Evolutionary conservation across 106 monocot species (phyloP).

Genomic region (Narthecium ossifragum): DNA sequence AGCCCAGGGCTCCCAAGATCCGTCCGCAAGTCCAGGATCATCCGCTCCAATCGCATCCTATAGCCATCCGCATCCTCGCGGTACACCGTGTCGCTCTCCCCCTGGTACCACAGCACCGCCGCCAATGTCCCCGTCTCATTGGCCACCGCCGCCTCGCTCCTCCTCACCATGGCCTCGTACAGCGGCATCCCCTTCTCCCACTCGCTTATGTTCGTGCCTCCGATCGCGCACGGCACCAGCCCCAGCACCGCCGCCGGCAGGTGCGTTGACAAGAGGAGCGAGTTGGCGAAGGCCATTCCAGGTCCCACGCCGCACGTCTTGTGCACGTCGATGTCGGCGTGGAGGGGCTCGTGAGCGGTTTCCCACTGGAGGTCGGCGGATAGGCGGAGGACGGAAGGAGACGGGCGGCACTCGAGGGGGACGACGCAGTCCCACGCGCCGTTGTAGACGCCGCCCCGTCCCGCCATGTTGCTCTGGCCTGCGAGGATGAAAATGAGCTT

Average conservation of each 20-base stretch:
- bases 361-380: conserved; percentile 8
- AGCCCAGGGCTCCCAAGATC: background rate
- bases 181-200: conserved; percentile 14
- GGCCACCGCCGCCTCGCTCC: background rate
- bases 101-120: conserved; percentile 23
- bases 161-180: conserved; percentile 11
- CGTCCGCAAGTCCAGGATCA: background rate
- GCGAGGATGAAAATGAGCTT: conserved; percentile 26
- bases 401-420: conserved; percentile 13
- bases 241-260: conserved; percentile 1
- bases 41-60: background rate
- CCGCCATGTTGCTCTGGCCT: conserved; percentile 36
- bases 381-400: conserved; percentile 18
- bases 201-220: conserved; percentile 17
- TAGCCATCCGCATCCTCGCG: conserved; percentile 1
- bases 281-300: conserved; percentile 30
- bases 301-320: conserved; percentile 28
- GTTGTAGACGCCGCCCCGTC: conserved; percentile 18
- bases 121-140: conserved; percentile 1
- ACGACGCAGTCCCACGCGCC: conserved; percentile 14
- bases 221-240: conserved; percentile 28
- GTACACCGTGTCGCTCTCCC: conserved; percentile 4
- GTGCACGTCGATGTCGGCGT: conserved; percentile 21
- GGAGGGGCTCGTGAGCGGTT: conserved; percentile 21
- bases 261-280: background rate